These are phyloP conservation scores for Diospyros lotus DNA, from an alignment of 148 eudicot species.

Conservation along the genomic window DNA sequence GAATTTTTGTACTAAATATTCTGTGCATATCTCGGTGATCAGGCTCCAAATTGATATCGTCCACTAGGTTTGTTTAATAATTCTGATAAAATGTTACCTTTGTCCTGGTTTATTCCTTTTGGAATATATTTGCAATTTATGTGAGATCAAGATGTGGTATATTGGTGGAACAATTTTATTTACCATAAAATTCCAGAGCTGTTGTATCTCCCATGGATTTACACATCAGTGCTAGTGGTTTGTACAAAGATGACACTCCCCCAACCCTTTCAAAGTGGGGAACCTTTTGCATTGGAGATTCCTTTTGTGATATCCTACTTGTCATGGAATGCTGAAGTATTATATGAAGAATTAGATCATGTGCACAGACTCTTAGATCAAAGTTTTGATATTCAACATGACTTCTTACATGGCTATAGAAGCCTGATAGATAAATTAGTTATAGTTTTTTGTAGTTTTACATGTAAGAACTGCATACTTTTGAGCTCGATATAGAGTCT, in stretches of 20 bases:
- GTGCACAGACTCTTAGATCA: background rate
- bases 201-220: background rate
- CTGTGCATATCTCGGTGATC: background rate
- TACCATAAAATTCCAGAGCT: background rate
- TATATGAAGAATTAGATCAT: background rate
- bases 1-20: background rate
- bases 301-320: background rate
- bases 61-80: background rate
- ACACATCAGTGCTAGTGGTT: background rate
- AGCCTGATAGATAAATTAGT: background rate
- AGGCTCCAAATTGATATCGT: background rate
- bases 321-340: background rate
- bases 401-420: background rate
- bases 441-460: background rate
- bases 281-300: background rate
- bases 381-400: background rate
- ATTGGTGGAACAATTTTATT: background rate
- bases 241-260: too few species aligned
- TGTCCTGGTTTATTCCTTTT: background rate
- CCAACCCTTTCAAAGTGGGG: background rate
- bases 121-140: background rate
- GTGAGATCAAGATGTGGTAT: background rate
- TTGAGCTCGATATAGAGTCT: background rate
- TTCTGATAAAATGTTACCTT: background rate
- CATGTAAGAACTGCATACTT: background rate